Conservation (phyloP, 257 asterid genomes). For the Osmanthus fragrans region DNA sequence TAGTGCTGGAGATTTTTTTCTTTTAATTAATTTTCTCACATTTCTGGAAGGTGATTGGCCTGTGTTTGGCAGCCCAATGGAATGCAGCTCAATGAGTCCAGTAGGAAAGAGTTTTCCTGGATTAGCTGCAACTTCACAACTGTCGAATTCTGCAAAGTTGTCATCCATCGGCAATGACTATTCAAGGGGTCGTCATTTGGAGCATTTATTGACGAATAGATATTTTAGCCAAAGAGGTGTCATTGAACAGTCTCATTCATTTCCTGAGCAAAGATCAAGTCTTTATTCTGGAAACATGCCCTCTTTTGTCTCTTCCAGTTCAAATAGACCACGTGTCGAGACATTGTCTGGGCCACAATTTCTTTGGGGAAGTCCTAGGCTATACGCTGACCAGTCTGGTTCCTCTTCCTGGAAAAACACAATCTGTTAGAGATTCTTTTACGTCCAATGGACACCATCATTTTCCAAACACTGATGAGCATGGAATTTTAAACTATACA, state of each 20-base stretch:
- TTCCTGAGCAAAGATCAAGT: constrained; percentile 47
- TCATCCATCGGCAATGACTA: constrained; percentile 33
- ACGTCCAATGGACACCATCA: constrained; percentile 30
- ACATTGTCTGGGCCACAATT: constrained; percentile 54
- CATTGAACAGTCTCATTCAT: constrained; percentile 46
- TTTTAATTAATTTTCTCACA: not conserved
- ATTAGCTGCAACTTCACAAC: constrained; percentile 52
- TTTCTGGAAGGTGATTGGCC: constrained; percentile 60
- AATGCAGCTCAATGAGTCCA: constrained; percentile 43
- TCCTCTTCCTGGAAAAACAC: constrained; percentile 29
- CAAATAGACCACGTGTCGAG: constrained; percentile 41
- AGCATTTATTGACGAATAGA: not conserved
- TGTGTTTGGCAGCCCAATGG: constrained; percentile 52
- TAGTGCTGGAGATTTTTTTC: not conserved
- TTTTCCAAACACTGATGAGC: constrained; percentile 36
- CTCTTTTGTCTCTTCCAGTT: constrained; percentile 47
- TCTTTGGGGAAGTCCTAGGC: constrained; percentile 64
- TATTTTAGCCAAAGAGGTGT: constrained; percentile 17
- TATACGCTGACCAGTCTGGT: constrained; percentile 36
- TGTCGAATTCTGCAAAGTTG: constrained; percentile 32
- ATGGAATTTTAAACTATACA: constrained; percentile 33
- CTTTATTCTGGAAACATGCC: constrained; percentile 38
- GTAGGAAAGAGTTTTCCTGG: constrained; percentile 46
- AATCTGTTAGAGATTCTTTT: constrained; percentile 28
- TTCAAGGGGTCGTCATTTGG: constrained; percentile 5